Base-by-base conservation (phyloP, 2,329 filamentous ascomycete species). In the Claviceps quebecensis region DNA sequence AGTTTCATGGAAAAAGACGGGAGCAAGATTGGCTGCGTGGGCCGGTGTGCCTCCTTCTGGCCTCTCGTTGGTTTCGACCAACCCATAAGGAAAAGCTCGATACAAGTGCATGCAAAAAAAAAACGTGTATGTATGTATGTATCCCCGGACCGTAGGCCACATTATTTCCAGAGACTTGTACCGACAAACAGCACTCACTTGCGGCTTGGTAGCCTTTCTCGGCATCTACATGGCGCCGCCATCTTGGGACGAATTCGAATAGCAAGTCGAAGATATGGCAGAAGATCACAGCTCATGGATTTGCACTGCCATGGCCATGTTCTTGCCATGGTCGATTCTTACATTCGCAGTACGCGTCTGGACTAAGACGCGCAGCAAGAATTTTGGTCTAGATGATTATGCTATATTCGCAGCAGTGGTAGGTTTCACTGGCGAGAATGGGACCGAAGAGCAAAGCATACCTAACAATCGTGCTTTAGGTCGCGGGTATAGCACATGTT, bases 321-420 rank as follows among this genome's bases (percentile, higher is more conserved):
- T 56, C 29, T 26, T 56, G n/a, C 49, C 53, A 1, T 56, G 54
- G 54, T 54, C 54, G 16, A 36, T 45, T 2, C 38, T 52, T 41
- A 45, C 47, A 16, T 56, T 55, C 43, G 45, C 41, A 4, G 47
- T 55, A 4, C 49, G 54, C 14, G 41, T 43, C n/a, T 56, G 54
- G 54, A 52, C 54, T 19, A 56, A 55, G 47, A 14, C 52, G 22
- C 43, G 51, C 6, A 50, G 51, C 5, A 56, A 56, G 41, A 52
- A 46, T 22, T 56, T 53, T 53, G 54, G 53, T 5, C 26, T 51
- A 14, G 54, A 56, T 26, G 54, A 56, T 38, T 55, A 48, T 14
- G 41, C 11, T 16, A 37, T 55, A 36, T 46, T 49, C 2, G 34
- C 44, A 14, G 51, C 54, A 22, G 41, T 56, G 19, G 54, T 56